Evolutionary conservation across 2,329 filamentous ascomycete genomes (phyloP), one percentile per base, ranked within the genome.

Genomic region (Dactylonectria macrodidyma): DNA sequence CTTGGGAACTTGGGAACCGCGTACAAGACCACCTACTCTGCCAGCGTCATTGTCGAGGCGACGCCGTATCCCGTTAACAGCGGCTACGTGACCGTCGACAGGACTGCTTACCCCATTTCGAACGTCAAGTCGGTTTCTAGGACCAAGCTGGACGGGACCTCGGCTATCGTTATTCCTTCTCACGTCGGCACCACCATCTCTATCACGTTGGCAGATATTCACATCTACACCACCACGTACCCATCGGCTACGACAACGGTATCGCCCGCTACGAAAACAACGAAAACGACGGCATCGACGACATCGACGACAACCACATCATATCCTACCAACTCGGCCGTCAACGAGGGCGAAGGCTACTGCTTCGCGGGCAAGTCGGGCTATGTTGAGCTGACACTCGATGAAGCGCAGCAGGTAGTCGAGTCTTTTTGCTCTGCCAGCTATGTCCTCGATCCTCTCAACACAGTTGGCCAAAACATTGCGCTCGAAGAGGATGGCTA

Each of bases 11-110:
- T 11, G 19, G 63, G 64, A 0, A 38, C 34, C 0, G 19, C 34
- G 0, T 41, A 54, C 52, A 51, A 50, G 48, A 68, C 57, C 5
- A 67, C 64, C 4, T 67, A 55, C 14, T 68, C 63, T 26, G 44
- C 34, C 10, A 36, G 24, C 8, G 54, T 66, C 12, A 50, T 67
- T 3, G 30, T 63, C 48, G 50, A 54, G 10, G 22, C 59, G n/a
- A 68, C 59, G 0, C 33, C 46, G 0, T 63, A 68, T 26, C 63
- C 41, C 0, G 54, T 67, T 1, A 68, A 63, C 6, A 46, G 26
- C 10, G 63, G 66, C 33, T 67, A 68, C 26, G 64, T 62, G 12
- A 68, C 66, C 5, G 36, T 67, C 19, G 59, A 63, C 1, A 68
- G 30, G 19, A 68, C 66, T 0, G 66, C 66, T 1, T 67, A 68